Conservation (phyloP, 23 red algal species). For the Agarophyton chilense region DNA sequence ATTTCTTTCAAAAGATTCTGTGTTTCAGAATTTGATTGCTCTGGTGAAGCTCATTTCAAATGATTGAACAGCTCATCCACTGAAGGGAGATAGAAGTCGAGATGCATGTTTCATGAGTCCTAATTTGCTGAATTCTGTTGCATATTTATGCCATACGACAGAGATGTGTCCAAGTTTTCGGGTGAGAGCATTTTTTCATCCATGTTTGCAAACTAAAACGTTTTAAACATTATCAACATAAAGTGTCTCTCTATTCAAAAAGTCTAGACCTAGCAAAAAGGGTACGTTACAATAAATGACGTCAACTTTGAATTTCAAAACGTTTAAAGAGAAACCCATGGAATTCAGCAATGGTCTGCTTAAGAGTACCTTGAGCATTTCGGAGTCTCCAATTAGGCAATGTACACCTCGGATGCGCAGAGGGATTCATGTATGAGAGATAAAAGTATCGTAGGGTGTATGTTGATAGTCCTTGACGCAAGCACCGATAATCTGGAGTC, state of each 20-base stretch:
- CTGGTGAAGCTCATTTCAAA: too few relatives aligned
- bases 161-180: background rate
- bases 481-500: too few relatives aligned
- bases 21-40: background rate
- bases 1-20: background rate
- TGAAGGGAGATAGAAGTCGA: slow-evolving; percentile 15
- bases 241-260: background rate
- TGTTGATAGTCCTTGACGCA: too few relatives aligned
- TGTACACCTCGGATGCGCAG: too few relatives aligned
- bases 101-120: background rate
- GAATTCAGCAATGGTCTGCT: too few relatives aligned
- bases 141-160: background rate
- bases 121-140: background rate
- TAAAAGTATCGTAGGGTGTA: too few relatives aligned
- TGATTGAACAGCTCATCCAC: slow-evolving; percentile 19
- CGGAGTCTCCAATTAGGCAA: too few relatives aligned
- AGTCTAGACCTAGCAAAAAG: background rate
- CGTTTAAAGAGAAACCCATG: too few relatives aligned
- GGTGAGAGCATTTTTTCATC: background rate
- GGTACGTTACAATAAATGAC: background rate
- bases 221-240: too few relatives aligned
- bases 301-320: background rate
- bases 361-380: too few relatives aligned
- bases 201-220: background rate
- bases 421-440: too few relatives aligned